Evolutionary conservation across 257 asterid genomes (phyloP), one percentile per base, ranked within the genome.

Genomic region (Jaltomata sinuosa): DNA sequence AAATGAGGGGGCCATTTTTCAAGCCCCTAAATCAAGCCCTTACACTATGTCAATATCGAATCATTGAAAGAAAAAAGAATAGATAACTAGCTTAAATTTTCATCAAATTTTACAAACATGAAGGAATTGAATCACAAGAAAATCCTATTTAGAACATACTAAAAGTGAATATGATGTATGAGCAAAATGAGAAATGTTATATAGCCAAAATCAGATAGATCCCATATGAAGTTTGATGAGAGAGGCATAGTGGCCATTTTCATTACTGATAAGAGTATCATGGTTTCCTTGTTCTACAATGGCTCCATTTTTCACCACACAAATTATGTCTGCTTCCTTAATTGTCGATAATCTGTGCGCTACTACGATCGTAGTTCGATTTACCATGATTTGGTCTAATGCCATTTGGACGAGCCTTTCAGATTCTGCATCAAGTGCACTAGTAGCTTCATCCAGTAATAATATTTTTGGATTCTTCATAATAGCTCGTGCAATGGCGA

Each of bases 351-450:
- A 84, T 80, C 97, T 87, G 67, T 93, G 97, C 22, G 97, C 96
- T 87, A 93, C 94, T 4, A 91, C 87, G 5, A 93, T 90, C 0
- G 94, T 92, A 1, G 96, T 93, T 85, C 95, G 69, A 83, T 91
- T 84, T 83, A 91, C 86, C 92, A 91, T 89, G 2, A 90, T 92
- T n/a, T 90, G 62, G 25, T 93, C 93, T 3, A 93, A 91, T 50
- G 97, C 97, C 81, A 88, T 93, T 82, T 93, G 95, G 34, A 92
- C 97, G 1, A 90, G 89, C 71, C 92, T 88, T 84, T 93, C 97
- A 9, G 97, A 93, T 47, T 93, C 96, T 11, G 97, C 95, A 31
- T 93, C 96, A 85, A 93, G 74, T 12, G 97, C 95, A 36, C 96
- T 93, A 0, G 97, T 93, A 0, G 97, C 97, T 89, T 93, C 97